Base-by-base conservation (phyloP, 106 monocot species). In the Acanthochlamys bracteata region DNA sequence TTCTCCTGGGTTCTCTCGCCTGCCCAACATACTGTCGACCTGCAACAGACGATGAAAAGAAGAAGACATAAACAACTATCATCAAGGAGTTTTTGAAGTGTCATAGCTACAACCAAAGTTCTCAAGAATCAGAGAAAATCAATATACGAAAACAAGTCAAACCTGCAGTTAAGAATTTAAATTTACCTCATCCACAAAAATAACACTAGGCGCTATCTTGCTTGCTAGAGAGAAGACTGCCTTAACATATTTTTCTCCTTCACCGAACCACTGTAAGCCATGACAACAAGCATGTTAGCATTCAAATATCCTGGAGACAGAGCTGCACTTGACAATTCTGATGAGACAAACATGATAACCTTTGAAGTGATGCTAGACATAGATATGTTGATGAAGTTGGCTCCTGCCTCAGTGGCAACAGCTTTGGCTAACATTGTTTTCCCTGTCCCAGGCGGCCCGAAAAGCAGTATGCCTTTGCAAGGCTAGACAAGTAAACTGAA, bases 301-400 rank as follows among this genome's bases (percentile, higher is more conserved):
- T 33, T 33, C 6, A 33, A 6, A 33, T 33, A 1, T 33, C 1
- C 4, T 33, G 33, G 33, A 33, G 33, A 33, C 33, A 6, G n/a
- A n/a, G 33, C 33, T 33, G 33, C 4, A 33, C 33, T 33, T 33
- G 33, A 33, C 6, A 33, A 33, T 33, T 33, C 33, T 33, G 33
- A 33, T 33, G 1, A 33, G 4, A 33, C 6, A 33, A 33, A 33
- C 6, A 33, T 33, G 33, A 33, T 33, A 79, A 85, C 93, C 93
- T 93, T 93, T 12, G 93, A 93, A n/a, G 93, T 83, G 43, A 93
- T 93, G 74, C 96, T 98, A 55, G 96, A 98, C 96, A 98, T 98
- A 47, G 96, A 98, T 83, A 98, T 79, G 68, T 98, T 98, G 73
- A 98, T 98, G 52, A 98, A 98, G 65, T 98, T 91, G 57, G 96